Evolutionary conservation across 139 green algal genomes (phyloP).

Genomic region (Nannochloris sp.): DNA sequence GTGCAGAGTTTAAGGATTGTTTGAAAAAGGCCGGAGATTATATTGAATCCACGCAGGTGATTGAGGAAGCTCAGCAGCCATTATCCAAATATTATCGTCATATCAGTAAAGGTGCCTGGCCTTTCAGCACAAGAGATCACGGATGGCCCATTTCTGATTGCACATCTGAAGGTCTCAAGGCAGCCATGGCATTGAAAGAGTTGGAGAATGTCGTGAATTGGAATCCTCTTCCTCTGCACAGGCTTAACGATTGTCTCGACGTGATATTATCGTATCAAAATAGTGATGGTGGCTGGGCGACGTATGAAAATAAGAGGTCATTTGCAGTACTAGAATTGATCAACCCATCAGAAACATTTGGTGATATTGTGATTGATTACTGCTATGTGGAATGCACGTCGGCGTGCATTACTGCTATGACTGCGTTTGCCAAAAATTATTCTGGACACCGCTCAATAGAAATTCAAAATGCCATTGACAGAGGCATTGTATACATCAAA

Average conservation of each 20-base stretch:
- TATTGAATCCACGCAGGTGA: constrained; percentile 69
- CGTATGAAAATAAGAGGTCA: constrained; percentile 94
- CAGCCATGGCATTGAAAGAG: constrained; percentile 53
- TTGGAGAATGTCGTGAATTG: constrained; percentile 41
- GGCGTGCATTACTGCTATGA: constrained; percentile 86
- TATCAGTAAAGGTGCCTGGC: constrained; percentile 94
- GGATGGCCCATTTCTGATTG: constrained; percentile 98
- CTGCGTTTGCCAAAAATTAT: constrained; percentile 47
- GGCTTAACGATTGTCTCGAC: constrained; percentile 76
- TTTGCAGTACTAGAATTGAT: constrained; percentile 64
- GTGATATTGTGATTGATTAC: constrained; percentile 99
- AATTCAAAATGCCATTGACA: constrained; percentile 16
- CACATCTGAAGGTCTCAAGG: constrained; percentile 55
- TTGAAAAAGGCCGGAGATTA: constrained; percentile 65
- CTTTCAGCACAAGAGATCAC: constrained; percentile 91
- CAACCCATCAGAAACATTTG: constrained; percentile 98
- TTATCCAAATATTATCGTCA: constrained; percentile 83
- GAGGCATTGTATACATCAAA: constrained; percentile 27
- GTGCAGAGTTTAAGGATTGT: constrained; percentile 28
- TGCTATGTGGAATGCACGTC: constrained; percentile 93
- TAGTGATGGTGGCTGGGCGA: constrained; percentile 86
- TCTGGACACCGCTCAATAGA: constrained; percentile 33
- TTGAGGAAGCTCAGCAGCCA: constrained; percentile 52
- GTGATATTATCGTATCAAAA: constrained; percentile 83
- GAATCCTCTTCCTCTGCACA: constrained; percentile 42